A percentile compares a stretch with the other conserved stretches of the same genome.
These are phyloP conservation scores for Rhizophagus clarus DNA, from an alignment of 192 early-diverging fungal genomes.

Conservation along the genomic window DNA sequence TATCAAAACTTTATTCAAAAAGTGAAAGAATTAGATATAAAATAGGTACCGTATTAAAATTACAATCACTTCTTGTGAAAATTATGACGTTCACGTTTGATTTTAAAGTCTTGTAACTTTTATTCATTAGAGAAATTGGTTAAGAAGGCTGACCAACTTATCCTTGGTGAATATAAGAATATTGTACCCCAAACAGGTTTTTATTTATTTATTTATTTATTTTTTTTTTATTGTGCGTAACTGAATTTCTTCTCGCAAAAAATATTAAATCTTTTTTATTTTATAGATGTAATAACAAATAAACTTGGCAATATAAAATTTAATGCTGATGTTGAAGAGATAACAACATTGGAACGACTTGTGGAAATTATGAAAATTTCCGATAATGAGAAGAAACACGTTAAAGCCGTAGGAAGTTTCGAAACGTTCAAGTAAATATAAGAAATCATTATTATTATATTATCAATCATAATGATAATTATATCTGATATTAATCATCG, in stretches of 20 bases:
- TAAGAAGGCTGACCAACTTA: neutral
- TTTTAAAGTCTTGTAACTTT: too few species aligned
- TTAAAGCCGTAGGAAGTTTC: constrained; percentile 16
- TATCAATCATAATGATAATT: neutral
- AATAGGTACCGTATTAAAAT: neutral
- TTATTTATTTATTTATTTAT: too few species aligned
- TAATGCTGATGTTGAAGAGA: neutral
- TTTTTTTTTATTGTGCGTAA: too few species aligned
- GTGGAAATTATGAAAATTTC: constrained; percentile 3
- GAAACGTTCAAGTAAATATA: neutral
- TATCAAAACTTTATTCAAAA: neutral
- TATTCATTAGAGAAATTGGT: neutral
- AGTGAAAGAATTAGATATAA: neutral
- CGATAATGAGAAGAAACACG: neutral
- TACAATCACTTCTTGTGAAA: too few species aligned
- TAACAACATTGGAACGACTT: neutral
- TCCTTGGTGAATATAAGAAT: neutral
- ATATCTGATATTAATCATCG: neutral
- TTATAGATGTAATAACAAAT: neutral
- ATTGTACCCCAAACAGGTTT: neutral
- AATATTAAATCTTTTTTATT: neutral
- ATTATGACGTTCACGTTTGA: too few species aligned
- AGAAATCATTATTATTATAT: too few species aligned
- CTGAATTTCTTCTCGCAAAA: neutral
- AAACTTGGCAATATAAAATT: neutral